phyloP scores from a whole-genome alignment of 805 yeast species.

The Pichia manshurica region DNA sequence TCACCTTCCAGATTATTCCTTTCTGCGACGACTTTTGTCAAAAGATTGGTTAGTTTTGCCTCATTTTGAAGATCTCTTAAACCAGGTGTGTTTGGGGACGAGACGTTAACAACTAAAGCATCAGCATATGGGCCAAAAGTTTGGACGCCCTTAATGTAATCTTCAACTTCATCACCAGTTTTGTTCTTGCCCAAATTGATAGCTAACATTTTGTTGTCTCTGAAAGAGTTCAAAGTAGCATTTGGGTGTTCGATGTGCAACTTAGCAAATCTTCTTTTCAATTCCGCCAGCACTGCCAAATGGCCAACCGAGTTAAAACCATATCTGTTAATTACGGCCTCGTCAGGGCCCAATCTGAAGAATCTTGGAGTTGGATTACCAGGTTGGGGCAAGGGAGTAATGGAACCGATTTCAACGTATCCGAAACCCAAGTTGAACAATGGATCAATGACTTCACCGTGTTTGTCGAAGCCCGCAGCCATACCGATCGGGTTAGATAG shows the following conservation, averaged over 20 bases:
- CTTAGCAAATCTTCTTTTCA: conserved; percentile 56
- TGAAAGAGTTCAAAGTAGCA: conserved; percentile 38
- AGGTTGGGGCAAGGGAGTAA: conserved; percentile 89
- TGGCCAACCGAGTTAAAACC: conserved; percentile 95
- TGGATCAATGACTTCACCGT: conserved; percentile 85
- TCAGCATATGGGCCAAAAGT: conserved; percentile 82
- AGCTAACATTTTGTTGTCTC: conserved; percentile 62
- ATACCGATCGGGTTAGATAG: conserved; percentile 79
- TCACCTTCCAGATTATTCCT: conserved; percentile 48
- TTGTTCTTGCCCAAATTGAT: conserved; percentile 91
- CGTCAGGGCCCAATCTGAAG: conserved; percentile 77
- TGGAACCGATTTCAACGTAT: conserved; percentile 88
- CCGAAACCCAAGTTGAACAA: conserved; percentile 76
- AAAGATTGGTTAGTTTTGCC: conserved; percentile 59
- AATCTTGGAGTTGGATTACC: conserved; percentile 94
- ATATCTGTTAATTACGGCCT: conserved; percentile 88
- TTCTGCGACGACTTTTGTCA: conserved; percentile 62
- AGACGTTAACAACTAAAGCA: conserved; percentile 82
- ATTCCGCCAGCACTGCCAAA: conserved; percentile 59
- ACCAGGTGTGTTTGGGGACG: conserved; percentile 96
- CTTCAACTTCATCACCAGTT: conserved; percentile 82
- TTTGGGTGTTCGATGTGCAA: conserved; percentile 26
- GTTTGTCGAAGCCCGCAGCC: conserved; percentile 95
- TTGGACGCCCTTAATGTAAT: conserved; percentile 79
- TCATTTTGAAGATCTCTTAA: conserved; percentile 81